Conservation (phyloP, 2,329 filamentous ascomycete species). For the Alternaria incomplexa region DNA sequence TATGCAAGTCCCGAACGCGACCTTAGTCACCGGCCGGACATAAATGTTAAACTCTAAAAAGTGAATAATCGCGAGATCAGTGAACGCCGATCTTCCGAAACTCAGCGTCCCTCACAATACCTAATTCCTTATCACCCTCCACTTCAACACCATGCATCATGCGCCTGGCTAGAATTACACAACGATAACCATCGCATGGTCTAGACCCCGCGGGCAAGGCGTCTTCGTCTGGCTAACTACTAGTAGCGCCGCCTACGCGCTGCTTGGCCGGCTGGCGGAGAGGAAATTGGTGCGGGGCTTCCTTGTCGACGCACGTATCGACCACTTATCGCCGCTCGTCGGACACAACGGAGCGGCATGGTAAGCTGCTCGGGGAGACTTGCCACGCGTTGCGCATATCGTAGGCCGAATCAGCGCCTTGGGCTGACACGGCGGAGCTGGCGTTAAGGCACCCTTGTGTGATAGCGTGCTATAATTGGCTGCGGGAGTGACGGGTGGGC, state of each 20-base stretch:
- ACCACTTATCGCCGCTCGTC: constrained; percentile 23
- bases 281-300: constrained; percentile 16
- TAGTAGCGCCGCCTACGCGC: constrained; percentile 5
- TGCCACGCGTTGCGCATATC: constrained; percentile 28
- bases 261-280: constrained; percentile 32
- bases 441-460: constrained; percentile 8
- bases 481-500: background rate
- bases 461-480: constrained; percentile 5
- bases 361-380: constrained; percentile 22
- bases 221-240: constrained; percentile 6
- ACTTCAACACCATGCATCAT: constrained; percentile 23
- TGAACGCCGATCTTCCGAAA: constrained; percentile 22
- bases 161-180: constrained; percentile 14
- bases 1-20: constrained; percentile 9
- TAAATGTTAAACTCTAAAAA: background rate
- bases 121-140: constrained; percentile 2
- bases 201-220: constrained; percentile 29
- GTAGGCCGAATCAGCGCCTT: constrained; percentile 26
- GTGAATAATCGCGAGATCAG: background rate
- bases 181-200: constrained; percentile 16
- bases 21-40: background rate
- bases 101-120: background rate
- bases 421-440: constrained; percentile 17
- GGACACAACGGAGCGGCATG: constrained; percentile 16
- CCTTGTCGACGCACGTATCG: constrained; percentile 22